Evolutionary conservation across 352 stramenopile species (phyloP), one percentile per base, ranked within the genome.

Genomic region (Phytophthora melonis): DNA sequence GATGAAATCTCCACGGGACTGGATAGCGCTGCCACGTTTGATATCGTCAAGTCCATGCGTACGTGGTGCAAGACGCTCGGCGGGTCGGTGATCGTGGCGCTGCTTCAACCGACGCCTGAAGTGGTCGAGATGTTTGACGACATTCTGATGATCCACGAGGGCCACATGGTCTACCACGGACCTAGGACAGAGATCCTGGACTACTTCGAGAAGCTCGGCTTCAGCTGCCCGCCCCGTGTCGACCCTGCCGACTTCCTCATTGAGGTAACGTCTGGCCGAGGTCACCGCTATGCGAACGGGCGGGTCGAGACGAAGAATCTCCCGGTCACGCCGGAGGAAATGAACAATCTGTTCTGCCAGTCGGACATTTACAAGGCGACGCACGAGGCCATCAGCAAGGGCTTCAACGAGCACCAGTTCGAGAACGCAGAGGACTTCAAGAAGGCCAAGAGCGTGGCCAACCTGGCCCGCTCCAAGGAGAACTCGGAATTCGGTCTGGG

Each of bases 121-220:
- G 95, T 98, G 4, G 94, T 98, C 18, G 90, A 94, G 59, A 78
- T 98, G 32, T 99, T 99, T 70, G 97, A 99, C 75, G 92, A 99
- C 59, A 87, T 99, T 30, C 84, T 99, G 45, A 84, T 99, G 71
- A 68, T 99, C 36, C 95, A 95, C 74, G 88, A 98, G 64, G 97
- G 97, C 2, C 81, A 92, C 56, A 73, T 99, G 62, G 89, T 99
- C 13, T 99, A 98, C 78, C 93, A 98, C 60, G 97, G 97, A 13
- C 91, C 88, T 11, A 70, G 86, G 1, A 85, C 72, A 13, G 84
- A 92, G 57, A 91, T 91, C 39, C 39, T 92, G 55, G 70, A 70
- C 36, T 98, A 98, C 73, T 98, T 99, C 71, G 67, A 91, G 25
- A 72, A 75, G 14, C 77, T 89, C n/a, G 93, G 93, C 0, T 94